Evolutionary conservation across 1,284 basidiomycete species (phyloP).

Genomic region (Papiliotrema laurentii): DNA sequence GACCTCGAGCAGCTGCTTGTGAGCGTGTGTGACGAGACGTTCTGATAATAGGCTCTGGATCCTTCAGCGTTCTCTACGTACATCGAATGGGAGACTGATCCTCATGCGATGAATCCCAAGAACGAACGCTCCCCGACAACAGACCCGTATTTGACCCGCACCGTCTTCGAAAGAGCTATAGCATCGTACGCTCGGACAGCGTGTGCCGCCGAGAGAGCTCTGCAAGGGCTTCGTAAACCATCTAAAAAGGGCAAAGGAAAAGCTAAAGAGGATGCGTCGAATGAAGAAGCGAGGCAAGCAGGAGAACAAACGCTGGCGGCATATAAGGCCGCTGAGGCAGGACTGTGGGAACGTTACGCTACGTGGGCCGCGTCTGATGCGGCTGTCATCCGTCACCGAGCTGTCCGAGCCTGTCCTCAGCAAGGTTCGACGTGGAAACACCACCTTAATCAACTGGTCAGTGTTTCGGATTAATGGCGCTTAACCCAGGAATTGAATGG

Average conservation of each 20-base stretch:
- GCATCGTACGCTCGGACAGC: constrained; percentile 54
- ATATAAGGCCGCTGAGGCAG: constrained; percentile 39
- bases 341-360: constrained; percentile 36
- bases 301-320: constrained; percentile 19
- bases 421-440: constrained; percentile 29
- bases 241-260: constrained; percentile 54
- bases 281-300: constrained; percentile 53
- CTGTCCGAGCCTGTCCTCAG: constrained; percentile 36
- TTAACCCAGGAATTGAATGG: too few relatives aligned
- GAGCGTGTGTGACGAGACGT: not conserved
- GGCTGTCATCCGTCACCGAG: constrained; percentile 6
- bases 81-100: constrained; percentile 42
- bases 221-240: constrained; percentile 46
- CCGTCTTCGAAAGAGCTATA: constrained; percentile 73
- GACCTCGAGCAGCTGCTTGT: constrained; percentile 41
- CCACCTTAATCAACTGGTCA: constrained; percentile 15
- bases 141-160: constrained; percentile 58
- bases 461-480: too few relatives aligned
- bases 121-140: constrained; percentile 14
- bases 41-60: not conserved
- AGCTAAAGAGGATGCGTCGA: constrained; percentile 6
- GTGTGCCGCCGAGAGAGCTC: constrained; percentile 39
- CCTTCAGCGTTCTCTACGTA: constrained; percentile 25
- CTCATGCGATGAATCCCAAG: constrained; percentile 54
- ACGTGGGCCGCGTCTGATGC: constrained; percentile 16